These are phyloP conservation scores for Heracleum sosnowskyi DNA, from an alignment of 129 eudicot genomes.

Conservation along the genomic window DNA sequence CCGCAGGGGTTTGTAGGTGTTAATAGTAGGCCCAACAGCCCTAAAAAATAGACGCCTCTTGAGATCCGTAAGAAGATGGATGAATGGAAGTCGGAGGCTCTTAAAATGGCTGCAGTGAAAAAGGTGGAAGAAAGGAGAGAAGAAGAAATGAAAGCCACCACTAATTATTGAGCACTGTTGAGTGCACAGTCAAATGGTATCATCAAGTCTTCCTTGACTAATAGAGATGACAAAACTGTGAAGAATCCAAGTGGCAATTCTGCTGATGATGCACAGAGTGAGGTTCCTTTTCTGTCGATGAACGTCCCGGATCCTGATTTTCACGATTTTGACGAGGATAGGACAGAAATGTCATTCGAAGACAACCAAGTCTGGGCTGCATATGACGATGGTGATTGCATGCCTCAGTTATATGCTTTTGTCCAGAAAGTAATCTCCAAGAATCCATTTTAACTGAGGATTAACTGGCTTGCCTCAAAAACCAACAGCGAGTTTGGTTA, in stretches of 20 bases:
- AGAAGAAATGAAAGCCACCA: conserved; percentile 10
- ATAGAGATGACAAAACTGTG: conserved; percentile 4
- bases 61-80: conserved; percentile 42
- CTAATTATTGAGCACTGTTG: too few relatives aligned
- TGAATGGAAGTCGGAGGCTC: conserved; percentile 29
- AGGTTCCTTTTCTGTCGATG: conserved; percentile 37
- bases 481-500: conserved; percentile 55
- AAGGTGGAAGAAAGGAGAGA: conserved; percentile 14
- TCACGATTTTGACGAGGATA: conserved; percentile 73
- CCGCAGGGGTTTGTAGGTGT: conserved; percentile 18
- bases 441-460: conserved; percentile 62
- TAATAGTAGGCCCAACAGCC: conserved; percentile 27
- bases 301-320: conserved; percentile 89
- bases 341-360: conserved; percentile 53
- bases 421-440: conserved; percentile 55
- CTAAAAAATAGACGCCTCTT: conserved; percentile 38
- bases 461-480: conserved; percentile 78
- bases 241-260: conserved; percentile 2
- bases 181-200: conserved; percentile 17
- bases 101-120: conserved; percentile 22
- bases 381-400: conserved; percentile 83
- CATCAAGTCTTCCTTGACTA: conserved; percentile 1
- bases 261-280: conserved; percentile 12
- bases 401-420: conserved; percentile 86
- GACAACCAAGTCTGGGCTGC: conserved; percentile 91